A percentile compares a stretch with the other conserved stretches of the same genome.
phyloP scores from a whole-genome alignment of 2,329 filamentous ascomycete species.

The Dothiorella sarmentorum region DNA sequence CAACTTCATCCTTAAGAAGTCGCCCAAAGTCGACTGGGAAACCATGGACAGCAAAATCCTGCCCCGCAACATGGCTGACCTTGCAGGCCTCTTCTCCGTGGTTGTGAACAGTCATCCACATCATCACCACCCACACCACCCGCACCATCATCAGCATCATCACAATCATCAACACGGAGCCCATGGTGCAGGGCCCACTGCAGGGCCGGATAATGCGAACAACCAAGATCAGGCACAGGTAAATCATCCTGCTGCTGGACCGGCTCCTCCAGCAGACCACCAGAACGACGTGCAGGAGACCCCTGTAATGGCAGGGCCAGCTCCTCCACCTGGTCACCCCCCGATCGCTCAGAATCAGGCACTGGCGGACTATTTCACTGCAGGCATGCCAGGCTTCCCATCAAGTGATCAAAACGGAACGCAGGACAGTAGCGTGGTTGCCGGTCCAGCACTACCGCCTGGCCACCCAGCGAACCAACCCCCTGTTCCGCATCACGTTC shows the following conservation, averaged over 20 bases:
- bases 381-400: too few relatives aligned
- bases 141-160: neutral
- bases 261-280: neutral
- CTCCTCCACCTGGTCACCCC: neutral
- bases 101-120: neutral
- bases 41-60: conserved; percentile 7
- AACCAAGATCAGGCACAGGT: neutral
- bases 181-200: neutral
- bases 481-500: too few relatives aligned
- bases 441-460: too few relatives aligned
- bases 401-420: too few relatives aligned
- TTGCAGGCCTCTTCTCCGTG: conserved; percentile 1
- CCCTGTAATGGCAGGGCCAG: neutral
- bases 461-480: neutral
- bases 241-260: neutral
- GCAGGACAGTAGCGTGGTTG: too few relatives aligned
- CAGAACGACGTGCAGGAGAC: neutral
- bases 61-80: neutral
- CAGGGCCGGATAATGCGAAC: neutral
- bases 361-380: too few relatives aligned
- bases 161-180: neutral
- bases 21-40: conserved; percentile 2
- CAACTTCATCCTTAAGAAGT: conserved; percentile 2
- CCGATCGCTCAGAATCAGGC: too few relatives aligned
- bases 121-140: neutral